Base-by-base conservation (phyloP, 176 grass and related monocot species). In the Zizania latifolia region DNA sequence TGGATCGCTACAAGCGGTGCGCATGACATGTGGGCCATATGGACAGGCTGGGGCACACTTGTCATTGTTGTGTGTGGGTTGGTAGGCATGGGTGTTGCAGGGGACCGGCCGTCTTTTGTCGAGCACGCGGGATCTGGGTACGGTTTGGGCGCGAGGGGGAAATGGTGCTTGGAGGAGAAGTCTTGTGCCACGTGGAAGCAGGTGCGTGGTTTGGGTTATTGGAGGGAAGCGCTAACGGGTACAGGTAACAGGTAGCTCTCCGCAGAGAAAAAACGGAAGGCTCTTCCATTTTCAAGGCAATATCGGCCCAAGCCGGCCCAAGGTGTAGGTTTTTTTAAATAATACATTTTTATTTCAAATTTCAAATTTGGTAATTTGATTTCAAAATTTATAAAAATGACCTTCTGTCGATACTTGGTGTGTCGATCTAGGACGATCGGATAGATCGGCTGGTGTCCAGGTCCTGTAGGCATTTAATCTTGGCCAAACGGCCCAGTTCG, bases 21-120 rank as follows among this genome's bases (percentile, higher is more conserved):
- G 1, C 0, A 32, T 69, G 55, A 23, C 10, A 0, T 0, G 19
- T 69, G 75, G 69, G 80, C 0, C 1, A 6, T 0, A 0, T 0
- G 0, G 0, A 0, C 0, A 0, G 0, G 0, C 0, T 14, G 61
- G 60, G 0, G 44, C 80, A 13, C 2, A 0, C n/a, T n/a, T 44
- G 75, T 21, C 80, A 66, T 29, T 2, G 21, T 0, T 0, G 2
- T 0, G 32, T 16, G 41, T 0, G 0, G 0, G 1, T 0, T 0
- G n/a, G 0, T 0, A 0, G 0, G 0, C 0, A 58, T 58, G 26
- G 44, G 7, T 9, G 15, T 35, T 36, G n/a, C 32, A 33, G 53
- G 37, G 50, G 21, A 55, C 10, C 62, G 62, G 85, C 85, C 85
- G 85, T 78, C 80, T 78, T 87, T 83, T 78, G 68, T 82, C 61